These are phyloP conservation scores for Geotrichum bryndzae DNA, from an alignment of 1,139 yeast species.

Conservation along the genomic window DNA sequence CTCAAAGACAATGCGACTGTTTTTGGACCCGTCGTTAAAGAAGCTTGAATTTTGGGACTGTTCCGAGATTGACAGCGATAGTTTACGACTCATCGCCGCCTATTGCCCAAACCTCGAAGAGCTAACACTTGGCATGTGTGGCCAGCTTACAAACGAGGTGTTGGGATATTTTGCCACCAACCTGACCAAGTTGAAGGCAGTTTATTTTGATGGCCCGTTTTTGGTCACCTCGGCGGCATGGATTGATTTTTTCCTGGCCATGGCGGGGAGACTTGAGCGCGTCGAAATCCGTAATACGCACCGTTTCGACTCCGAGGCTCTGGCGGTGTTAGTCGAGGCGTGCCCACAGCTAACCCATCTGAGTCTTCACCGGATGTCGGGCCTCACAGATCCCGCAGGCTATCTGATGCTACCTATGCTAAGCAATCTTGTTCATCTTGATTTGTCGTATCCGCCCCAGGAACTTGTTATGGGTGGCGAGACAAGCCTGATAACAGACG, in stretches of 20 bases:
- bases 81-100: constrained; percentile 65
- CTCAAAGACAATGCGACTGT: constrained; percentile 63
- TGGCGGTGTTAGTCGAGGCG: constrained; percentile 55
- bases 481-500: constrained; percentile 58
- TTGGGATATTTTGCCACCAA: constrained; percentile 57
- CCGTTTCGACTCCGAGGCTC: constrained; percentile 63
- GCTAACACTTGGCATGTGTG: constrained; percentile 82
- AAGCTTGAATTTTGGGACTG: constrained; percentile 85
- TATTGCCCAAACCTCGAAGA: constrained; percentile 68
- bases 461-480: constrained; percentile 25
- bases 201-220: constrained; percentile 81
- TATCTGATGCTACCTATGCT: constrained; percentile 62
- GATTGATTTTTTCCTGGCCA: constrained; percentile 59
- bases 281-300: constrained; percentile 78
- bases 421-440: constrained; percentile 48
- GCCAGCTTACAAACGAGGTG: constrained; percentile 77
- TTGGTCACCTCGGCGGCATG: constrained; percentile 69
- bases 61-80: constrained; percentile 62
- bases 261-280: constrained; percentile 44
- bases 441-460: constrained; percentile 52
- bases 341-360: constrained; percentile 48
- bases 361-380: constrained; percentile 64
- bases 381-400: constrained; percentile 55
- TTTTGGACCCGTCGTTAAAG: constrained; percentile 55
- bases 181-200: constrained; percentile 45